Percentiles rank a stretch among this genome's conserved stretches.
phyloP scores from a whole-genome alignment of 352 stramenopile genomes.

The Globisporangium barbulae region DNA sequence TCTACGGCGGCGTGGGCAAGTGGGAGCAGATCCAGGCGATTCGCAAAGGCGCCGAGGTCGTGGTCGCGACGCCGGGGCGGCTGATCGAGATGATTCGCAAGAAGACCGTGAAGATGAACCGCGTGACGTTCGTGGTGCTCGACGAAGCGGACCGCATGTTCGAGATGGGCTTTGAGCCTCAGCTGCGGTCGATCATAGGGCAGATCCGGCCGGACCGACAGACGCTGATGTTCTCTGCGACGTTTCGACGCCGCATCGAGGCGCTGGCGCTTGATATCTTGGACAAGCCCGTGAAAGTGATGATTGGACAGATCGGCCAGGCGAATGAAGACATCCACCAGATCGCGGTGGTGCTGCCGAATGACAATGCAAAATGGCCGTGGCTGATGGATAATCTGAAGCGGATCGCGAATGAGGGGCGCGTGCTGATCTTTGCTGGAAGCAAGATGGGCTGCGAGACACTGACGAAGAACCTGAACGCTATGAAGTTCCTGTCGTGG shows the following conservation, averaged over 20 bases:
- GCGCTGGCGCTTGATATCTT: constrained; percentile 78
- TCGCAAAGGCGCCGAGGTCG: constrained; percentile 67
- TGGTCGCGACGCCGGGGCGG: constrained; percentile 75
- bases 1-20: constrained; percentile 82
- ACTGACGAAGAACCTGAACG: constrained; percentile 66
- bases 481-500: constrained; percentile 27
- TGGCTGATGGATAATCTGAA: constrained; percentile 76
- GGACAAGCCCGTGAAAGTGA: constrained; percentile 77
- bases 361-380: constrained; percentile 80
- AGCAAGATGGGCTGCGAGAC: constrained; percentile 87
- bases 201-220: constrained; percentile 84
- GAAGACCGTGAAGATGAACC: constrained; percentile 51
- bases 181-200: constrained; percentile 76
- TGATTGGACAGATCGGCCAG: constrained; percentile 73
- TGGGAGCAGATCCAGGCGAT: constrained; percentile 82
- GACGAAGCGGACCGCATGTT: constrained; percentile 90
- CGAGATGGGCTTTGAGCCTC: constrained; percentile 86
- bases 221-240: constrained; percentile 87
- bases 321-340: constrained; percentile 91
- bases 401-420: constrained; percentile 57
- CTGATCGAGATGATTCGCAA: constrained; percentile 86
- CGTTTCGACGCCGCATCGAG: constrained; percentile 73
- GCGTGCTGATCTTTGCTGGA: constrained; percentile 83
- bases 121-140: constrained; percentile 86
- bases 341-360: constrained; percentile 67